Conservation (phyloP, 2,329 filamentous ascomycete genomes). For the Aspergillus viridinutans region DNA sequence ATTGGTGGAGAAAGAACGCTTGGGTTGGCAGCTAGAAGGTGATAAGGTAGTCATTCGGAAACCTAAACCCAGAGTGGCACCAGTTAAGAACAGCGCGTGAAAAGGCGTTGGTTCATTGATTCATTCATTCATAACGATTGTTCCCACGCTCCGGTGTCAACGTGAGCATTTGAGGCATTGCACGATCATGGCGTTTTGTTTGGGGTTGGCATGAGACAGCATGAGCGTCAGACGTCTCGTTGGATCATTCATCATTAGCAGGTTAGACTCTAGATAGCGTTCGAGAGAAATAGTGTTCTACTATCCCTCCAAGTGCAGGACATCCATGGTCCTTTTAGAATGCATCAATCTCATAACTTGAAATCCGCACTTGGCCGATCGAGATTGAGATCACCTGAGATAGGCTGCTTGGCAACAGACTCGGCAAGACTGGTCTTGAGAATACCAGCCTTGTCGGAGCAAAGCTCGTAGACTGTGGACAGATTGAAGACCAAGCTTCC, state of each 20-base stretch:
- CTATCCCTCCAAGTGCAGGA: background rate
- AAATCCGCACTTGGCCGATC: constrained; percentile 71
- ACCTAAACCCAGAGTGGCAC: constrained; percentile 26
- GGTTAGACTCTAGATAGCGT: constrained; percentile 8
- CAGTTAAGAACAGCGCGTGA: constrained; percentile 11
- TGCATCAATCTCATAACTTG: constrained; percentile 55
- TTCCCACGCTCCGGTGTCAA: background rate
- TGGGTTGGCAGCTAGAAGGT: constrained; percentile 80
- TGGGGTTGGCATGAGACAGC: background rate
- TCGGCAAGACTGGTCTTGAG: constrained; percentile 70
- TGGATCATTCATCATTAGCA: background rate
- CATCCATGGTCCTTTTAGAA: background rate
- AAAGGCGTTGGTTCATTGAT: background rate
- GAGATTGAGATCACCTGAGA: constrained; percentile 56
- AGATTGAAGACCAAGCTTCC: constrained; percentile 84
- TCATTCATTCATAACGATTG: constrained; percentile 1
- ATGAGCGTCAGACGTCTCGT: background rate
- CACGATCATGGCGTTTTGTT: constrained; percentile 2
- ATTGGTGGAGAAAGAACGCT: constrained; percentile 62
- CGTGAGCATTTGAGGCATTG: background rate
- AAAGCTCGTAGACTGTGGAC: constrained; percentile 86
- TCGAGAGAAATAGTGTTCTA: background rate
- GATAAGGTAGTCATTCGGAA: constrained; percentile 72
- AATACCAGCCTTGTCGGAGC: constrained; percentile 68
- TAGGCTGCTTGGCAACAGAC: constrained; percentile 58